Conservation (phyloP, 805 yeast species). For the Metschnikowia anglica region DNA sequence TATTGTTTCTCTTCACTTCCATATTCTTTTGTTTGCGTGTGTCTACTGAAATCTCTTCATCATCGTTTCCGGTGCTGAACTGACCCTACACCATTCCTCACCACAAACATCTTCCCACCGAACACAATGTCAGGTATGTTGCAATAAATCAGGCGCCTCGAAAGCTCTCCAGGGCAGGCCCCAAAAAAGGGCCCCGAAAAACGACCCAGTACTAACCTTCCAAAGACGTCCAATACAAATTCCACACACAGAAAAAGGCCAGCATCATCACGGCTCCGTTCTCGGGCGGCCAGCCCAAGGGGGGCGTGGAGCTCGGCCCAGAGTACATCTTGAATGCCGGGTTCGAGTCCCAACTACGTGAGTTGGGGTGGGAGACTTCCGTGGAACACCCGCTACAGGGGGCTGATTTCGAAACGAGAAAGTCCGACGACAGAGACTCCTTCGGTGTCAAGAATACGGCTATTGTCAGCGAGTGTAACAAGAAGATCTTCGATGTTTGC, state of each 20-base stretch:
- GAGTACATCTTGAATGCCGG: slow-evolving; percentile 72
- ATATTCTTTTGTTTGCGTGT: no score
- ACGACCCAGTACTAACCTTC: slow-evolving; percentile 8
- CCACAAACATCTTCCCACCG: background rate
- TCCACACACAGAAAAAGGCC: slow-evolving; percentile 52
- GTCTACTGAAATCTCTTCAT: no score
- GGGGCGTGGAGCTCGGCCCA: slow-evolving; percentile 96
- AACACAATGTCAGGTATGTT: slow-evolving; percentile 12
- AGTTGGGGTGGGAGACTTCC: slow-evolving; percentile 69
- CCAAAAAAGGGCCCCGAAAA: background rate
- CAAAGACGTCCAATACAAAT: slow-evolving; percentile 46
- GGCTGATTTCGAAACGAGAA: slow-evolving; percentile 43
- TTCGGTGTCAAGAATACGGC: slow-evolving; percentile 70
- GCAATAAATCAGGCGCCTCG: background rate
- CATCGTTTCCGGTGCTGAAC: no score
- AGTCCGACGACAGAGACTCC: slow-evolving; percentile 44
- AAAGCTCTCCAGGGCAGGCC: background rate
- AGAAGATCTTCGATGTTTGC: slow-evolving; percentile 62
- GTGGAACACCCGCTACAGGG: slow-evolving; percentile 55
- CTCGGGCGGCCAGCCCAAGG: slow-evolving; percentile 92
- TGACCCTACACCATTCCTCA: no score
- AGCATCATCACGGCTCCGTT: slow-evolving; percentile 89
- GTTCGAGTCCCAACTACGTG: slow-evolving; percentile 56
- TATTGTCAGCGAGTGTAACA: slow-evolving; percentile 72
- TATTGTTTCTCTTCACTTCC: no score